Evolutionary conservation across 148 eudicot species (phyloP).

Genomic region (Rhododendron ferrugineum): DNA sequence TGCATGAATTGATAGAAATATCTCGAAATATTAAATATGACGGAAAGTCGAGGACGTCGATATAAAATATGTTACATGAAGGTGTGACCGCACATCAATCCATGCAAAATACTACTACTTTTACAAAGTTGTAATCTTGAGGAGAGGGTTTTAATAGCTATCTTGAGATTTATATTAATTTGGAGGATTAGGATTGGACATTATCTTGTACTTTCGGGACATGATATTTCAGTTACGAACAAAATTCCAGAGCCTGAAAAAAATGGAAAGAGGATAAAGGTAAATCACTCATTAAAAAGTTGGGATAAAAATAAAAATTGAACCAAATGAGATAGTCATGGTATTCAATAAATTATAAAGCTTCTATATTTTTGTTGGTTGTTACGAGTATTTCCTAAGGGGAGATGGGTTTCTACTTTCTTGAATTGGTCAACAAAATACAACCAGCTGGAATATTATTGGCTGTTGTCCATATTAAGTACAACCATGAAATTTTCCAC

Average conservation of each 20-base stretch:
- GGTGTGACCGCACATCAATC: background rate
- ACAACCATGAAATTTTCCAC: background rate
- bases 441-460: background rate
- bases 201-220: background rate
- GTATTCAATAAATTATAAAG: background rate
- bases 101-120: background rate
- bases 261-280: background rate
- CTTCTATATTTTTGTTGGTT: background rate
- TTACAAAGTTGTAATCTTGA: background rate
- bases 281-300: background rate
- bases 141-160: background rate
- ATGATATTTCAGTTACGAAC: background rate
- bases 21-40: too few relatives aligned
- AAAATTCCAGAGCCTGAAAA: background rate
- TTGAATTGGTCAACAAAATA: background rate
- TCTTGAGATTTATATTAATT: too few relatives aligned
- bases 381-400: too few relatives aligned
- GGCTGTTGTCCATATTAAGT: background rate
- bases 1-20: background rate
- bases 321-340: background rate
- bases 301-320: background rate
- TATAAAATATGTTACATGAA: background rate
- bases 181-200: too few relatives aligned
- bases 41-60: background rate
- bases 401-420: background rate